A percentile compares a stretch with the other conserved stretches of the same genome.
These are phyloP conservation scores for Tuber indicum DNA, from an alignment of 495 filamentous ascomycete species.

Conservation along the genomic window DNA sequence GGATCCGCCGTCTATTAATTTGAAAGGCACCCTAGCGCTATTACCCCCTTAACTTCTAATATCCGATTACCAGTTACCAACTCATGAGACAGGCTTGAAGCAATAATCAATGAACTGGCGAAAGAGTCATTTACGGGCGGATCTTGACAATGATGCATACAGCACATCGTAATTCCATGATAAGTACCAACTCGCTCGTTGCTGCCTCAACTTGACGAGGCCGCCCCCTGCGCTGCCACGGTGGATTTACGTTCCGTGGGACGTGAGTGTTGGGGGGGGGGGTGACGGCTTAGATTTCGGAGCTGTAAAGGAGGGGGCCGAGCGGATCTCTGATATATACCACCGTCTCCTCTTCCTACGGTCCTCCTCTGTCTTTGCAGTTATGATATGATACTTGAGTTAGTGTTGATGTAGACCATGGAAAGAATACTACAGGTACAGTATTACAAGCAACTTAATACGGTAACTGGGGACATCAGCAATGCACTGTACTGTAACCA, in stretches of 20 bases:
- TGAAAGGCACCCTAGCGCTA: neutral
- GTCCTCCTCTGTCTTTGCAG: neutral
- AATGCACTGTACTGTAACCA: neutral
- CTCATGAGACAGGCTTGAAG: neutral
- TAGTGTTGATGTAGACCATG: neutral
- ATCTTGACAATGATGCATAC: neutral
- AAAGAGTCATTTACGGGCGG: neutral
- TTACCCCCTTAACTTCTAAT: neutral
- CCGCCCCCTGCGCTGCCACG: neutral
- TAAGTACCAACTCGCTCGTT: neutral
- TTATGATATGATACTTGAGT: neutral
- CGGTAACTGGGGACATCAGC: neutral
- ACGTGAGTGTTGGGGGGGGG: neutral
- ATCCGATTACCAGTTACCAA: neutral
- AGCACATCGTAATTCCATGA: neutral
- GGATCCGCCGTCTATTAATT: neutral
- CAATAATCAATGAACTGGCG: neutral
- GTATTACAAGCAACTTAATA: neutral
- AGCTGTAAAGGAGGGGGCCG: neutral
- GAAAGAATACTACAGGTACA: neutral
- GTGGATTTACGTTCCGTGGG: neutral
- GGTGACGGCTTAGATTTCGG: neutral
- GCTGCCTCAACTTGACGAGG: neutral
- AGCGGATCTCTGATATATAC: neutral
- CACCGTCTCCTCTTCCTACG: neutral